These are phyloP conservation scores for Termitomyces sp. DNA, from an alignment of 768 basidiomycete genomes.

Conservation along the genomic window DNA sequence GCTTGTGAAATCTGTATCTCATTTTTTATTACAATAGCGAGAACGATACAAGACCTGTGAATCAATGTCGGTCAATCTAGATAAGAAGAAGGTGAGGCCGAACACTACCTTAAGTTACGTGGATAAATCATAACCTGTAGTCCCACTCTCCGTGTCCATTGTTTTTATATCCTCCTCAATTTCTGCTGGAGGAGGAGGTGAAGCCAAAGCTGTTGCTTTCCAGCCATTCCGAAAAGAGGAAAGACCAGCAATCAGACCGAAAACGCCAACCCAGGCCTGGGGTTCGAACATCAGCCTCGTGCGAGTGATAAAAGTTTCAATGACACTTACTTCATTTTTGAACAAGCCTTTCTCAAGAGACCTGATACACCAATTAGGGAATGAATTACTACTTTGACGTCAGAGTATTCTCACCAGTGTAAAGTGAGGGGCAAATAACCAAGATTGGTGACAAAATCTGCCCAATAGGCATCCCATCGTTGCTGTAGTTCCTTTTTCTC, in stretches of 20 bases:
- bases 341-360: conserved; percentile 66
- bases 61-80: neutral
- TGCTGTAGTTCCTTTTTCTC: conserved; percentile 54
- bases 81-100: neutral
- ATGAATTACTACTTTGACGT: neutral
- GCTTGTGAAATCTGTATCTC: too few relatives aligned
- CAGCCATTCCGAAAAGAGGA: conserved; percentile 66
- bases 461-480: conserved; percentile 65
- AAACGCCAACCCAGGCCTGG: conserved; percentile 37
- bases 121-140: conserved; percentile 22
- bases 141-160: conserved; percentile 1
- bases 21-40: neutral
- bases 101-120: neutral
- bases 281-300: neutral
- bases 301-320: neutral
- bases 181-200: conserved; percentile 14
- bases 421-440: conserved; percentile 78
- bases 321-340: conserved; percentile 50
- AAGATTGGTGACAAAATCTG: conserved; percentile 65
- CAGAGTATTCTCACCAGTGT: conserved; percentile 58
- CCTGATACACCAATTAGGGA: conserved; percentile 32
- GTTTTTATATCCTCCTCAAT: conserved; percentile 17
- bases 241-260: conserved; percentile 45
- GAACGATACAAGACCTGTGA: neutral
- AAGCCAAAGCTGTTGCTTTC: conserved; percentile 57